Conservation (phyloP, 768 basidiomycete species). For the Phaeotremella skinneri region DNA sequence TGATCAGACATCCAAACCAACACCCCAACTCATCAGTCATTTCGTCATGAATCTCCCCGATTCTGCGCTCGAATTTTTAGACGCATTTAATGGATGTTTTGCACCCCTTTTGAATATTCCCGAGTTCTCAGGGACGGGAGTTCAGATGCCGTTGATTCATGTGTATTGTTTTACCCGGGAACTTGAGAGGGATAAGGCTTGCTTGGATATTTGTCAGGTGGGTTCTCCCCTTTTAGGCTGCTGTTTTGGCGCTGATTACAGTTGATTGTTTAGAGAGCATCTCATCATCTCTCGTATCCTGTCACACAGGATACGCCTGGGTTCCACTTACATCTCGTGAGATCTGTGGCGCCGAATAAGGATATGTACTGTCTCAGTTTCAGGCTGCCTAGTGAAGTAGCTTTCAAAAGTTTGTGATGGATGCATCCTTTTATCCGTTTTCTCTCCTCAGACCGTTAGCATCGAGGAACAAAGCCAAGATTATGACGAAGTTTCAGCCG, state of each 20-base stretch:
- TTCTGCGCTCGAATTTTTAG: slow-evolving; percentile 82
- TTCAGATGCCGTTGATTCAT: slow-evolving; percentile 81
- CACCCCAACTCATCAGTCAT: slow-evolving; percentile 63
- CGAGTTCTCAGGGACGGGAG: slow-evolving; percentile 47
- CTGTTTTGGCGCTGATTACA: neutral
- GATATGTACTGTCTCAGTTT: slow-evolving; percentile 98
- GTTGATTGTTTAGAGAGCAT: slow-evolving; percentile 62
- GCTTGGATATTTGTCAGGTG: slow-evolving; percentile 77
- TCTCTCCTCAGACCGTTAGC: too few species aligned
- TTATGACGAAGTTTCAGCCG: too few species aligned
- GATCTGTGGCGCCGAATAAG: slow-evolving; percentile 92
- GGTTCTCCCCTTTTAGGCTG: slow-evolving; percentile 36
- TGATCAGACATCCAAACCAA: slow-evolving; percentile 2
- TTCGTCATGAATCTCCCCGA: slow-evolving; percentile 99
- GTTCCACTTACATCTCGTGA: slow-evolving; percentile 67
- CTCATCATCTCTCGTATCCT: slow-evolving; percentile 61
- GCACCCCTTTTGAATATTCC: slow-evolving; percentile 52
- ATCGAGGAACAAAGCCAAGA: too few species aligned
- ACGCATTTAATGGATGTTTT: slow-evolving; percentile 77
- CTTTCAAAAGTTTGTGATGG: too few species aligned
- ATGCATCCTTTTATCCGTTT: too few species aligned
- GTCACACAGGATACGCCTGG: slow-evolving; percentile 53
- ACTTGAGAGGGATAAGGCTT: slow-evolving; percentile 64
- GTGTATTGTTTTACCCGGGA: slow-evolving; percentile 95
- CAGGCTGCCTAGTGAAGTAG: slow-evolving; percentile 60